Base-by-base conservation (phyloP, 1,284 basidiomycete species). In the Chalciporus sp. region DNA sequence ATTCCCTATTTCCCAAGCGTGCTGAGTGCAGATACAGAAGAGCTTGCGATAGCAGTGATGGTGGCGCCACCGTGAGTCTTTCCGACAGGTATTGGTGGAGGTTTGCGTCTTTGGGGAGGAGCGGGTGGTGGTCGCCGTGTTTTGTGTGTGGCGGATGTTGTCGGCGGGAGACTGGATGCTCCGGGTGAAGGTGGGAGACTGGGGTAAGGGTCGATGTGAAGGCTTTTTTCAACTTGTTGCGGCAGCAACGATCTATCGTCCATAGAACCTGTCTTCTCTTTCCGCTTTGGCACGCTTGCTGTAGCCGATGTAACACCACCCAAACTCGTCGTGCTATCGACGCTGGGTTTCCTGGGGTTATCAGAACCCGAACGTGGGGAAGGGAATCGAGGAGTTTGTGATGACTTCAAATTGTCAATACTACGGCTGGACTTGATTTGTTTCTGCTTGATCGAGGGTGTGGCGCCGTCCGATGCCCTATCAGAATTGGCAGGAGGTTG, bases 91-190 rank as follows among this genome's bases (percentile, higher is more conserved):
- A 84, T 74, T 14, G 86, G 83, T 44, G 86, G 85, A 1, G 86
- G 81, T 59, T 85, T 86, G 59, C 86, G 75, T 41, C 86, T 74
- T 60, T 81, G 82, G 1, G 82, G 80, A 12, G 85, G 83, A 23
- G 82, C 75, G 8, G 85, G 85, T 0, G 81, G 65, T 7, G 68
- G 65, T 23, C 71, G 53, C 23, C 71, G 67, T 44, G 47, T 17
- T 43, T 61, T 68, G n/a, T 51, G 52, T 20, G 49, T 46, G 6
- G 47, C 11, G 3, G 42, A 42, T 9, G 54, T 42, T 26, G 42
- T 55, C n/a, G 67, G 42, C 12, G 52, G 48, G 44, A 50, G 33
- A 47, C 40, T 53, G 19, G 67, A 58, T 41, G 67, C 49, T 11
- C 52, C 14, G 1, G 63, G 44, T 10, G 71, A 58, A 19, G 56